A percentile compares a stretch with the other conserved stretches of the same genome.
phyloP scores from a whole-genome alignment of 2,329 filamentous ascomycete genomes.

The Pseudocercospora fijiensis region DNA sequence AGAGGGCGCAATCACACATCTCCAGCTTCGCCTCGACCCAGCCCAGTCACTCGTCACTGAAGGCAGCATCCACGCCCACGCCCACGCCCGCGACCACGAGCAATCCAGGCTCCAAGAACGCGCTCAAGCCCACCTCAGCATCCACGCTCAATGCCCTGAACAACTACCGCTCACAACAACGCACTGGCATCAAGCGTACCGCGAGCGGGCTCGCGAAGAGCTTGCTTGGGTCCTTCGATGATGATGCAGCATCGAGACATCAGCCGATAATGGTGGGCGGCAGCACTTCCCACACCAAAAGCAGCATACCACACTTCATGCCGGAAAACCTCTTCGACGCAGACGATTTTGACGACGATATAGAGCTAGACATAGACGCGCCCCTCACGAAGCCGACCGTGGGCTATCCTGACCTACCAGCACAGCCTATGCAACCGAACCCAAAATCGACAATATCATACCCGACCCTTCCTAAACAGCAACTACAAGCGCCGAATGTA shows the following conservation, averaged over 20 bases:
- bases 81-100: no score
- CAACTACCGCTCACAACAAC: conserved; percentile 21
- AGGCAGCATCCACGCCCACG: conserved; percentile 32
- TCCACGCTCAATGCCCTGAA: conserved; percentile 31
- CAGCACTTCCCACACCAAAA: conserved; percentile 33
- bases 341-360: conserved; percentile 84
- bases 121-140: conserved; percentile 35
- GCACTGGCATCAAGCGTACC: conserved; percentile 44
- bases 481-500: conserved; percentile 17
- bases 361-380: conserved; percentile 68
- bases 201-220: conserved; percentile 50
- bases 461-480: conserved; percentile 33
- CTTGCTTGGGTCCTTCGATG: conserved; percentile 43
- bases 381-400: conserved; percentile 51
- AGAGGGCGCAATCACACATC: conserved; percentile 34
- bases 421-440: conserved; percentile 24
- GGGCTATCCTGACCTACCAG: conserved; percentile 45
- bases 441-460: conserved; percentile 29
- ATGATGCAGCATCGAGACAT: conserved; percentile 33
- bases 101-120: conserved; percentile 37
- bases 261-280: conserved; percentile 42
- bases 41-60: conserved; percentile 57
- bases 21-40: conserved; percentile 53
- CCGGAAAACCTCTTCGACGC: conserved; percentile 59
- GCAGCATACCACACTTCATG: conserved; percentile 24